Evolutionary conservation across 2,329 filamentous ascomycete species (phyloP).

Genomic region (Pseudogymnoascus sp.): DNA sequence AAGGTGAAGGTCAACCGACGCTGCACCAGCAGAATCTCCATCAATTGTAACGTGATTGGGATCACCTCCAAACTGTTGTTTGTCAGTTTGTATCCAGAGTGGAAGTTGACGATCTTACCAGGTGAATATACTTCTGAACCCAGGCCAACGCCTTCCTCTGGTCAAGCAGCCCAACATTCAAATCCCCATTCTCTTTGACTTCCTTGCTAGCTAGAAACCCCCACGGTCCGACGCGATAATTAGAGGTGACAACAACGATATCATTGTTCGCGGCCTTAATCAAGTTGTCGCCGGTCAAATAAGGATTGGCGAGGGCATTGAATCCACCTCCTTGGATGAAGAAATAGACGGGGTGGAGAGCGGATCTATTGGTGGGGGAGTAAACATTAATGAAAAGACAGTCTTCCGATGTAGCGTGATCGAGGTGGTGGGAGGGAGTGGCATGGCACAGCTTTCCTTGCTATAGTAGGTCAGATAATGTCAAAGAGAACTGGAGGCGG

Average conservation of each 20-base stretch:
- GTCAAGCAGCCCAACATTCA: slow-evolving; percentile 23
- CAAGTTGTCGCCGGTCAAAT: slow-evolving; percentile 29
- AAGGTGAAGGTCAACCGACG: slow-evolving; percentile 15
- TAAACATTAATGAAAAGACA: slow-evolving; percentile 60
- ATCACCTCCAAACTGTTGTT: not conserved
- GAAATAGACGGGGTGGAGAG: slow-evolving; percentile 54
- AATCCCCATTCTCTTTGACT: slow-evolving; percentile 37
- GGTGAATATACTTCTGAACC: slow-evolving; percentile 42
- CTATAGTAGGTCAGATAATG: not conserved
- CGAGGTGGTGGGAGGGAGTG: not conserved
- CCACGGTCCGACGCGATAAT: slow-evolving; percentile 65
- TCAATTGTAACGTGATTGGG: slow-evolving; percentile 1
- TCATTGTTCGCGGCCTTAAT: slow-evolving; percentile 43
- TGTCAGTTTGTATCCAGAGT: not conserved
- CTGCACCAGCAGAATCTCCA: slow-evolving; percentile 1
- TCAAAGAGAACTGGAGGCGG: not conserved
- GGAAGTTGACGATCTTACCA: slow-evolving; percentile 23
- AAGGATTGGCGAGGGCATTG: slow-evolving; percentile 35
- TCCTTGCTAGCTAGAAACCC: slow-evolving; percentile 59
- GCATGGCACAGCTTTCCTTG: not conserved
- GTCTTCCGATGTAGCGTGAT: slow-evolving; percentile 42
- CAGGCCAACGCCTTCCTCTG: slow-evolving; percentile 41
- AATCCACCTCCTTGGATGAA: slow-evolving; percentile 53
- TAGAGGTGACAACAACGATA: slow-evolving; percentile 61
- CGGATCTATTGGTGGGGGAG: slow-evolving; percentile 42